Base-by-base conservation (phyloP, 2,329 filamentous ascomycete genomes). In the Xylaria sp. region DNA sequence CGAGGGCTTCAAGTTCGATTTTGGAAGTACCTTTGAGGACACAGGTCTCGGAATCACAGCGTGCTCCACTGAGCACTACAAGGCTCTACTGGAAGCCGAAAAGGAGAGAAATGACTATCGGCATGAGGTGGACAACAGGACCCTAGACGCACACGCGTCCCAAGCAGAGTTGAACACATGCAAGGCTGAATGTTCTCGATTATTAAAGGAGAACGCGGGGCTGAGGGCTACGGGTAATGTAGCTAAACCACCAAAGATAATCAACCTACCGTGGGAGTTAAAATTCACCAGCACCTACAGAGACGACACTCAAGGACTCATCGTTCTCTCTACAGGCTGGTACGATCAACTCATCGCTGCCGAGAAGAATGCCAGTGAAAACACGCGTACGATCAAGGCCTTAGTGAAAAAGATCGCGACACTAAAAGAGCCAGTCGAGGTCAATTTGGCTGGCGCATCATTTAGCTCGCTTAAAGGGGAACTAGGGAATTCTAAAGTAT, bases 271-370 rank as follows among this genome's bases (percentile, higher is more conserved):
- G 36, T 66, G 51, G 50, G 33, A 15, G 2, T 15, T 69, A 3
- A 17, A 67, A n/a, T 39, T 53, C 31, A 64, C 64, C 29, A 67
- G 61, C 49, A 47, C 60, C 10, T 70, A 57, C 51, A 44, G 68
- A 31, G 68, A 70, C 27, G 63, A 70, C 45, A 64, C 60, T 31
- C 66, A 68, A 50, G 65, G 66, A 5, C 56, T 70, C 13, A 64
- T 68, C 27, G 63, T 68, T 15, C 42, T 70, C 5, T 64, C 15
- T 4, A 68, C 68, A 20, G 42, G 55, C 3, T 70, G 49, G 50
- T 68, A 64, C 29, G 68, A 70, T 27, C 33, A 68, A n/a, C 65
- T 70, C 29, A 20, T 66, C n/a, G 10, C n/a, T 1, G 13, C 15
- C 31, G 55, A 65, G 42, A 59, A 45, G n/a, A 11, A 1, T 4